phyloP scores from a whole-genome alignment of 2,329 filamentous ascomycete species.

The Incumbomyces lentus region DNA sequence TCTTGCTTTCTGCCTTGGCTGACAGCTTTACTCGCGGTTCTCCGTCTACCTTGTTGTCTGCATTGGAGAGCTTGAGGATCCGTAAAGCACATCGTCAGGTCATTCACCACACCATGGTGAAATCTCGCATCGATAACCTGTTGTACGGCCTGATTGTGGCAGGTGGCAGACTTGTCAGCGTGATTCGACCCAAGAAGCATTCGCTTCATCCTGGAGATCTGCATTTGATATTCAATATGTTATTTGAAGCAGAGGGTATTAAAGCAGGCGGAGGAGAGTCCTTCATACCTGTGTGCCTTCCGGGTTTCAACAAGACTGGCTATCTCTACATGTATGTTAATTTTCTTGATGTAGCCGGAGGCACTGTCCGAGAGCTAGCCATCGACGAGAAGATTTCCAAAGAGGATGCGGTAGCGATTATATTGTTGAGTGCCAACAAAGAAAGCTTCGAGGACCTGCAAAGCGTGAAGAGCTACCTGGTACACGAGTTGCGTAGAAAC shows the following conservation, averaged over 20 bases:
- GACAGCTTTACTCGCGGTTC: constrained; percentile 93
- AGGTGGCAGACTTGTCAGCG: constrained; percentile 83
- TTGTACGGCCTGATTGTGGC: constrained; percentile 92
- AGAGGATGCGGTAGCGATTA: constrained; percentile 72
- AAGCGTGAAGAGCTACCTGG: constrained; percentile 53
- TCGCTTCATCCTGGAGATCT: constrained; percentile 91
- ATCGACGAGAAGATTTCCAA: constrained; percentile 30
- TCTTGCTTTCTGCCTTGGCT: constrained; percentile 77
- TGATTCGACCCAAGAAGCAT: constrained; percentile 86
- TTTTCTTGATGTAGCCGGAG: constrained; percentile 61
- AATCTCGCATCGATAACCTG: constrained; percentile 63
- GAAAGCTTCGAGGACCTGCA: constrained; percentile 89
- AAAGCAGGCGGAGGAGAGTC: constrained; percentile 90
- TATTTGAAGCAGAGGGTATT: constrained; percentile 88
- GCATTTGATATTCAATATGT: constrained; percentile 97
- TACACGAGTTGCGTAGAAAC: constrained; percentile 64
- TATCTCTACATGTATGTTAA: constrained; percentile 99
- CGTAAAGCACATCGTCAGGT: constrained; percentile 74
- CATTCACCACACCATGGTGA: constrained; percentile 82
- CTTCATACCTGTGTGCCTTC: constrained; percentile 92
- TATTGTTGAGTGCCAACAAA: constrained; percentile 85
- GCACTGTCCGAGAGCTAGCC: constrained; percentile 32
- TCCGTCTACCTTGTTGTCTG: constrained; percentile 74
- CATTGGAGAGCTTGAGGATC: constrained; percentile 85
- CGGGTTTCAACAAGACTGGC: constrained; percentile 91